phyloP scores from a whole-genome alignment of 805 yeast species.

The Candida cerambycidarum region DNA sequence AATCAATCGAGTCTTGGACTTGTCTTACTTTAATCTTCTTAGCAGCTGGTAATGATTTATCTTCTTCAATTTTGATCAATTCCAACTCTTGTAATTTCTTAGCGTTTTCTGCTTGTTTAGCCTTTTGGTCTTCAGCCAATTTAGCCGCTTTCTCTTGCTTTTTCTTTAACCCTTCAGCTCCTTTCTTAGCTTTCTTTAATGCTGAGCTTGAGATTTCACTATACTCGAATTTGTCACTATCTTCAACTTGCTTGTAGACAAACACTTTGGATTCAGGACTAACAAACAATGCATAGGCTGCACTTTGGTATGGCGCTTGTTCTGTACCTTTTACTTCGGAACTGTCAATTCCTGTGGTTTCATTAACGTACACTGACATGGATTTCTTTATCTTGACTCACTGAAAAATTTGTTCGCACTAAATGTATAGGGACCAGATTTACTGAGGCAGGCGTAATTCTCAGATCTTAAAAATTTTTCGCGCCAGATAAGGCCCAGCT shows the following conservation, averaged over 20 bases:
- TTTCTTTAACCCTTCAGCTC: conserved; percentile 87
- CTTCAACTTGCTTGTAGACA: conserved; percentile 62
- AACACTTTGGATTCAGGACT: conserved; percentile 55
- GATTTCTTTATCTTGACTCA: conserved; percentile 5
- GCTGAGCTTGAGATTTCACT: conserved; percentile 86
- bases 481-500: conserved; percentile 3
- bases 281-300: conserved; percentile 75
- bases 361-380: conserved; percentile 68
- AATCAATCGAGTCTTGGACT: conserved; percentile 54
- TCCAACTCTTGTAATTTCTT: conserved; percentile 76
- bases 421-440: too few relatives aligned
- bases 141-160: conserved; percentile 67
- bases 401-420: conserved; percentile 4
- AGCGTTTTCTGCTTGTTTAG: conserved; percentile 56
- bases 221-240: conserved; percentile 51
- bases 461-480: conserved; percentile 6
- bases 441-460: too few relatives aligned
- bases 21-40: conserved; percentile 61
- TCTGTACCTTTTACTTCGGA: conserved; percentile 55
- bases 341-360: conserved; percentile 66
- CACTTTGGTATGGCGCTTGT: conserved; percentile 69
- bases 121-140: conserved; percentile 61
- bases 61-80: conserved; percentile 69
- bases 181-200: conserved; percentile 93
- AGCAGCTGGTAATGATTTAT: conserved; percentile 70